phyloP scores from a whole-genome alignment of 306 rosid genomes.

The Begonia masoniana region DNA sequence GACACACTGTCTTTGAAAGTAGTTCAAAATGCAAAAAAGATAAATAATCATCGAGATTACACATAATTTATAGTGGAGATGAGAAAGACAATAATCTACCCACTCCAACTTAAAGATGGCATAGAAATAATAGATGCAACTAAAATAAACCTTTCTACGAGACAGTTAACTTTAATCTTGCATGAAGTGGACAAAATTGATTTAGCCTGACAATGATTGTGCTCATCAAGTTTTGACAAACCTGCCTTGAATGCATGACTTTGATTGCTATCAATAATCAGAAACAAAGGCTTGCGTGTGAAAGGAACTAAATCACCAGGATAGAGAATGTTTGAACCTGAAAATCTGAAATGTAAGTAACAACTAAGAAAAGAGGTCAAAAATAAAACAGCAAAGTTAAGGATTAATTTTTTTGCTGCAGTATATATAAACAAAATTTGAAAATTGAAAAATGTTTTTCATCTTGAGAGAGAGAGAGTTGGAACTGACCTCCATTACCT shows the following conservation, averaged over 20 bases:
- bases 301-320: constrained; percentile 93
- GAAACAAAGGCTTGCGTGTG: constrained; percentile 91
- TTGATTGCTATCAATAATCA: constrained; percentile 87
- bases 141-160: background rate
- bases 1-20: too few species aligned
- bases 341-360: background rate
- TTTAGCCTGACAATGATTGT: constrained; percentile 22
- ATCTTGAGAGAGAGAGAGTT: constrained; percentile 1
- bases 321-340: constrained; percentile 79
- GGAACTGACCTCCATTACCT: constrained; percentile 45
- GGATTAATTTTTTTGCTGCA: too few species aligned
- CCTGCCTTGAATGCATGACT: constrained; percentile 99
- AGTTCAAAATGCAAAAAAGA: too few species aligned
- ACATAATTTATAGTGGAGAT: too few species aligned
- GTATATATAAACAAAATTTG: too few species aligned
- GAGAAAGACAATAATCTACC: too few species aligned
- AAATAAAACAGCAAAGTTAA: background rate
- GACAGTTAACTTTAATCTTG: background rate
- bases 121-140: background rate
- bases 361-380: background rate
- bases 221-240: constrained; percentile 75
- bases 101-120: too few species aligned
- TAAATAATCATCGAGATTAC: too few species aligned
- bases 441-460: too few species aligned
- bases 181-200: constrained; percentile 14